Percentiles rank a stretch among this genome's conserved stretches.
Conservation (phyloP, 2,329 filamentous ascomycete species). For the Neurospora crassa region DNA sequence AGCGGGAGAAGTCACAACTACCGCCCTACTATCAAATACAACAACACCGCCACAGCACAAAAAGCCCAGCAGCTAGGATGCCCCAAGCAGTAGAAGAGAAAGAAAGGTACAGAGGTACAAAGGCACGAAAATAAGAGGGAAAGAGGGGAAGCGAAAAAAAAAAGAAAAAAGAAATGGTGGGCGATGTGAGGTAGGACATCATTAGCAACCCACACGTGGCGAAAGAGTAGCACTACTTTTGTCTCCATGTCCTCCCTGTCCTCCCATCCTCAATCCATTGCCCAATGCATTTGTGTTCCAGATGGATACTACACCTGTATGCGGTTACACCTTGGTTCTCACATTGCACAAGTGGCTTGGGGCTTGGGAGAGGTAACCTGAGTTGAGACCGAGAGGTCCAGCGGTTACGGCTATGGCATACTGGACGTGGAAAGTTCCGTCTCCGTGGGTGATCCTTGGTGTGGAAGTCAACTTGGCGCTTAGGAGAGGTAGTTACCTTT, state of each 20-base stretch:
- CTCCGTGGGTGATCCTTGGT: background rate
- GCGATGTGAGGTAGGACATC: background rate
- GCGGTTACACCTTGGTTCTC: background rate
- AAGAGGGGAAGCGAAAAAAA: background rate
- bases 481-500: background rate
- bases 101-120: background rate
- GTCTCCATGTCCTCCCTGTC: background rate
- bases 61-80: background rate
- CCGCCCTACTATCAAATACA: background rate
- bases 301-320: background rate
- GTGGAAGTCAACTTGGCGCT: background rate
- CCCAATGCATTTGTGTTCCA: background rate
- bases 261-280: background rate
- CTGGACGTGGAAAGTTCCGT: background rate
- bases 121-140: background rate
- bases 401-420: background rate
- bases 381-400: background rate
- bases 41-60: background rate
- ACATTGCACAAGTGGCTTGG: background rate
- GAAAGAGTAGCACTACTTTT: background rate
- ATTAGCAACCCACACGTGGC: background rate
- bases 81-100: background rate
- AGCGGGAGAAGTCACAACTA: background rate
- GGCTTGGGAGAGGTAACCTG: background rate
- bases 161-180: background rate